Evolutionary conservation across 2,329 filamentous ascomycete species (phyloP).

Genomic region (Coniochaeta pulveracea): DNA sequence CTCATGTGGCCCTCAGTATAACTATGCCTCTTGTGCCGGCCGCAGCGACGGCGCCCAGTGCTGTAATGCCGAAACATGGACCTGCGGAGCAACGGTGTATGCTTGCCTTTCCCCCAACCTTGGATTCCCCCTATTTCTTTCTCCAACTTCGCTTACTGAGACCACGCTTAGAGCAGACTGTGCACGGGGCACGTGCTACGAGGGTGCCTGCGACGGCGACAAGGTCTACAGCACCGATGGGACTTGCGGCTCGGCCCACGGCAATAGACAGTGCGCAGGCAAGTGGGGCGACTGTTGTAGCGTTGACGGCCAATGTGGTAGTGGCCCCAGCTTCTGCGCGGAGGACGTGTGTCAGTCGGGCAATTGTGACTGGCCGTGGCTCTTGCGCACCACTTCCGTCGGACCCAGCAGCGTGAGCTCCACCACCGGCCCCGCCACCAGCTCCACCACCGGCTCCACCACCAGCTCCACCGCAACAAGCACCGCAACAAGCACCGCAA

Average conservation of each 20-base stretch:
- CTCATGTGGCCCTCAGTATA: not conserved
- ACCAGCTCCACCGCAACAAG: not conserved
- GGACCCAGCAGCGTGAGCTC: too few species aligned
- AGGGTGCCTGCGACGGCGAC: conserved; percentile 19
- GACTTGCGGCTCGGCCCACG: conserved; percentile 19
- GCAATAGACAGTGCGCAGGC: conserved; percentile 17
- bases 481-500: too few species aligned
- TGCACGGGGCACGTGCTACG: conserved; percentile 19
- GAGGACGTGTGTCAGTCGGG: conserved; percentile 9
- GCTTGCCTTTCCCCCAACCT: too few species aligned
- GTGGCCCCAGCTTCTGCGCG: conserved; percentile 13
- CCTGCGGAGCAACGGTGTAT: conserved; percentile 8
- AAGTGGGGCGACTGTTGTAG: conserved; percentile 21
- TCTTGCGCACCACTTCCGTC: too few species aligned
- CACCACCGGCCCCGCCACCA: not conserved
- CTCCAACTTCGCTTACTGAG: conserved; percentile 4
- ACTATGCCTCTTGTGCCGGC: not conserved
- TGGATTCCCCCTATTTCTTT: not conserved
- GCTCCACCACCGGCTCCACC: too few species aligned
- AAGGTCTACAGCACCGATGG: conserved; percentile 20
- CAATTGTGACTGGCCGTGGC: conserved; percentile 15
- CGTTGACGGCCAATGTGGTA: conserved; percentile 15
- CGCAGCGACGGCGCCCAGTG: conserved; percentile 1
- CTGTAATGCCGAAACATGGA: conserved; percentile 1
- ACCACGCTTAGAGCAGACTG: conserved; percentile 18